phyloP scores from a whole-genome alignment of 768 basidiomycete genomes.

The Auriscalpium vulgare region DNA sequence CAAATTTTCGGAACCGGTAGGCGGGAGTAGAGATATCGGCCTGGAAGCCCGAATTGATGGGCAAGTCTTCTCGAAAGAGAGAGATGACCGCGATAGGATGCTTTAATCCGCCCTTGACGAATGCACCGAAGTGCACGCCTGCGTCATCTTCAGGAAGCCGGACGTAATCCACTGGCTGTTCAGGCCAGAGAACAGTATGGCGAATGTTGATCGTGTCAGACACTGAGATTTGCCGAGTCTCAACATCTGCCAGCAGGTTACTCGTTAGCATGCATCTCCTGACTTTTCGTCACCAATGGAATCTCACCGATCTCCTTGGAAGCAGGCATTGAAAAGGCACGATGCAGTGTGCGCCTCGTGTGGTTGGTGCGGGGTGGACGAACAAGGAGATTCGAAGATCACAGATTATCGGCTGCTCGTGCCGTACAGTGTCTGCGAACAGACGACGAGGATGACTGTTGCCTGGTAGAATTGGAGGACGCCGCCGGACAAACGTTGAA shows the following conservation, averaged over 20 bases:
- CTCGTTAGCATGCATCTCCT: too few relatives aligned
- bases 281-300: too few relatives aligned
- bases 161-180: slow-evolving; percentile 34
- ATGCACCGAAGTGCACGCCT: slow-evolving; percentile 50
- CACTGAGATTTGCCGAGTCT: slow-evolving; percentile 28
- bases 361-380: too few relatives aligned
- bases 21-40: slow-evolving; percentile 4
- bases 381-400: too few relatives aligned
- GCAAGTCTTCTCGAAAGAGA: slow-evolving; percentile 39
- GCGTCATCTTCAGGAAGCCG: slow-evolving; percentile 42
- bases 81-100: slow-evolving; percentile 48
- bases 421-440: too few relatives aligned
- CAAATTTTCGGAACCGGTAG: slow-evolving; percentile 54
- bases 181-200: slow-evolving; percentile 52
- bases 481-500: too few relatives aligned
- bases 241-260: background rate
- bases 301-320: too few relatives aligned
- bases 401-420: too few relatives aligned
- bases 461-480: too few relatives aligned
- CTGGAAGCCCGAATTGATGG: background rate
- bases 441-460: too few relatives aligned
- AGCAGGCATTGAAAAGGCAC: too few relatives aligned
- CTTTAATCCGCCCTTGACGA: slow-evolving; percentile 28
- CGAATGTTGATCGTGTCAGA: slow-evolving; percentile 42
- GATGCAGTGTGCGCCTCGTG: too few relatives aligned